Evolutionary conservation across 129 eudicot species (phyloP), one percentile per base, ranked within the genome.

Genomic region (Chrysanthemum makinoi): DNA sequence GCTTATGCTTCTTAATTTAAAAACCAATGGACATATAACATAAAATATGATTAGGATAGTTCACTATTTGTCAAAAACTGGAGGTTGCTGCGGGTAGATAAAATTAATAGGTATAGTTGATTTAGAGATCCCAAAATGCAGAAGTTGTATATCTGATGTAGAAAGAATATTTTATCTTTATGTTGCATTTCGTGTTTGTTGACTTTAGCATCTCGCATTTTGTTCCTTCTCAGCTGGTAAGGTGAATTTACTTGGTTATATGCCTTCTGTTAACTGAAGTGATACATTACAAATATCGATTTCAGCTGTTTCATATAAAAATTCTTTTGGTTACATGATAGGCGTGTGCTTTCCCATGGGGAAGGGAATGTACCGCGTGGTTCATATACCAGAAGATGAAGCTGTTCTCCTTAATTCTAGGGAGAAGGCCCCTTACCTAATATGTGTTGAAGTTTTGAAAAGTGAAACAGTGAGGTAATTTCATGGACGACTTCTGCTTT

Each of bases 341-440:
- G 99, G 97, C 14, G 89, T 94, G 66, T 90, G 96, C 77, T 94
- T 90, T 74, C 99, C 99, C 0, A 87, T 94, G 96, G 99, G 99
- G 22, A 90, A 80, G 69, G 99, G 99, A 70, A 80, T 90, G 89
- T 88, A 87, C 70, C 90, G 99, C 56, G 99, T 94, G 63, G 88
- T 94, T 64, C 91, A 94, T 76, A 90, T 94, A 71, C 99, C 99
- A 39, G 99, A 89, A 80, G 97, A 94, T 81, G 99, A 94, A 85
- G 97, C 97, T 10, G 93, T 90, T 73, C 99, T 94, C 75, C 73
- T 94, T 46, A 94, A 94, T 83, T 94, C 99, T 9, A 84, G 99
- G 78, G 99, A 94, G 80, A 94, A 94, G 74, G 99, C 99, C 73
- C 99, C 99, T 58, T 94, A 87, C 72, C 68, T 94, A 53, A 94